These are phyloP conservation scores for Solanum paucissectum DNA, from an alignment of 257 asterid genomes.

Conservation along the genomic window DNA sequence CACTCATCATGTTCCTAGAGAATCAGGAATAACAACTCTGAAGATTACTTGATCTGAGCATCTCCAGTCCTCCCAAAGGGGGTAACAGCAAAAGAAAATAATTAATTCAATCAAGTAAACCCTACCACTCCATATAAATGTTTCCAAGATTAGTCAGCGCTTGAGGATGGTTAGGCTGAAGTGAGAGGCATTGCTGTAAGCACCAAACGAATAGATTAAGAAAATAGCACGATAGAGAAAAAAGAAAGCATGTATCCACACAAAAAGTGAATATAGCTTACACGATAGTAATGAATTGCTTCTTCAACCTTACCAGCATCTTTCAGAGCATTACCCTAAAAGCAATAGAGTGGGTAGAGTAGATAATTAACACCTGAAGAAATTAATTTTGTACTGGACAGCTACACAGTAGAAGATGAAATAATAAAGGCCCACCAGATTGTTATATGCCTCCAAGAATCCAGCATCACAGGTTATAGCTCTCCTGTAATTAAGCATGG, in stretches of 20 bases:
- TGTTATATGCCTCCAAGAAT: conserved; percentile 93
- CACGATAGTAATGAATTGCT: conserved; percentile 85
- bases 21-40: neutral
- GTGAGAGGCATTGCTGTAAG: conserved; percentile 85
- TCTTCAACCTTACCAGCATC: conserved; percentile 95
- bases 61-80: neutral
- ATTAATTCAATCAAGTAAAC: neutral
- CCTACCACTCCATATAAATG: conserved; percentile 97
- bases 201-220: conserved; percentile 2
- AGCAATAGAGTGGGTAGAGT: neutral
- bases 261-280: conserved; percentile 23
- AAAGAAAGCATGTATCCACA: neutral
- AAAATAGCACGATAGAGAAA: neutral
- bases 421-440: conserved; percentile 46
- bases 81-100: neutral
- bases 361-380: neutral
- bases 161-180: conserved; percentile 96
- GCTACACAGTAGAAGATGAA: neutral
- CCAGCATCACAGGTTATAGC: conserved; percentile 91
- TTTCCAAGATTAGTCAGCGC: conserved; percentile 99
- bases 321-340: conserved; percentile 93
- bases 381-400: neutral
- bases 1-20: conserved; percentile 84
- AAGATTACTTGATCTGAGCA: neutral
- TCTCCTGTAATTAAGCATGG: conserved; percentile 77